phyloP scores from a whole-genome alignment of 2,329 filamentous ascomycete species.

The Alternaria sp. region DNA sequence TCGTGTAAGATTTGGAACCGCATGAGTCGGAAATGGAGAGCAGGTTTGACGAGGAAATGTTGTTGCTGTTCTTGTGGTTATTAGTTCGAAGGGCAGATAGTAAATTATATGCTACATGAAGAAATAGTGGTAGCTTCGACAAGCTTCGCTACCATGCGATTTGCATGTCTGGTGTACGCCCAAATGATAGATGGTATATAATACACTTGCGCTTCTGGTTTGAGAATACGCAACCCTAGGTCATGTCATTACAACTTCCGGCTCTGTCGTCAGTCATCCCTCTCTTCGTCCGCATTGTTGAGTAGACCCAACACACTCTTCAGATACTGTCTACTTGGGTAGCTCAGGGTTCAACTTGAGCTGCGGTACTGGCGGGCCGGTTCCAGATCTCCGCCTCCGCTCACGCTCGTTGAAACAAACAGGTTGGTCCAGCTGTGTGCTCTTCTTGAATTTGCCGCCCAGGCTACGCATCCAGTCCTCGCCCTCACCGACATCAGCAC shows the following conservation, averaged over 20 bases:
- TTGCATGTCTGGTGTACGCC: slow-evolving; percentile 4
- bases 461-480: slow-evolving; percentile 73
- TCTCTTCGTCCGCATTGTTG: neutral
- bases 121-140: neutral
- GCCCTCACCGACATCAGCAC: slow-evolving; percentile 67
- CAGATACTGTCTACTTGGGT: slow-evolving; percentile 25
- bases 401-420: slow-evolving; percentile 65
- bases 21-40: neutral
- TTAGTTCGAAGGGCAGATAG: neutral
- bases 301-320: neutral
- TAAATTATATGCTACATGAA: slow-evolving; percentile 9
- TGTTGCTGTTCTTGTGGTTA: neutral
- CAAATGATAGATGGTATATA: slow-evolving; percentile 11
- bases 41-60: neutral
- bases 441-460: slow-evolving; percentile 67
- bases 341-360: slow-evolving; percentile 35
- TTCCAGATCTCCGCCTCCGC: slow-evolving; percentile 68
- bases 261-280: slow-evolving; percentile 18
- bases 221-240: slow-evolving; percentile 8
- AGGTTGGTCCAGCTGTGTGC: slow-evolving; percentile 51
- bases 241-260: slow-evolving; percentile 18
- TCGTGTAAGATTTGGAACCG: neutral
- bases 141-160: slow-evolving; percentile 1
- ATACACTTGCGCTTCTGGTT: slow-evolving; percentile 16
- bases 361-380: slow-evolving; percentile 61